Evolutionary conservation across 768 basidiomycete genomes (phyloP), one percentile per base, ranked within the genome.

Genomic region (Boletus rex-veris): DNA sequence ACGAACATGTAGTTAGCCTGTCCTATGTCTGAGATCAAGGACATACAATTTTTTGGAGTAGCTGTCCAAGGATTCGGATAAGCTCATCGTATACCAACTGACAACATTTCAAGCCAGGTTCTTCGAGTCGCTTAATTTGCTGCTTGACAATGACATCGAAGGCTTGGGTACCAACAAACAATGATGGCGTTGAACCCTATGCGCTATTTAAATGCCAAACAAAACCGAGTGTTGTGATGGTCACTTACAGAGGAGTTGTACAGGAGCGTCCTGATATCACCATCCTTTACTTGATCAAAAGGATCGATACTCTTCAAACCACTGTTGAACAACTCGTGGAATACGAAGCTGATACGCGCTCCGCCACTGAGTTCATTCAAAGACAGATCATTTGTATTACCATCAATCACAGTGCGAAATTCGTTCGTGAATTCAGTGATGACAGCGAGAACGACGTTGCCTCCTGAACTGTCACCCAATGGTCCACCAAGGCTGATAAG

Each of bases 141-240:
- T 98, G 92, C 77, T 98, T 99, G 62, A 98, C 92, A 62, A 99
- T 98, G 55, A 95, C 92, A 65, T 99, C 97, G 64, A 99, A 99
- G 7, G 96, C 97, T 54, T 90, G 86, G 0, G 97, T 96, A 18
- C 96, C 94, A 46, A 99, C 95, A 68, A 99, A 98, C 6, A 99
- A 78, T 0, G 95, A 86, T 19, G 97, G 97, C 1, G 94, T 96
- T 7, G 93, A 97, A 67, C 97, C 97, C 88, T 93, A 58, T 1
- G 50, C 10, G 14, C 35, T 30, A 38, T 7, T 52, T 45, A 28
- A 47, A 45, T 30, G 16, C n/a, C n/a, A 51, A 9, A 30, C 3
- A 24, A 18, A 24, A 18, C 35, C 31, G 15, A 3, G 24, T 44
- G 6, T 30, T 50, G 21, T n/a, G 42, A n/a, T 26, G 10, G 21